A percentile compares a stretch with the other conserved stretches of the same genome.
Evolutionary conservation across 2,329 filamentous ascomycete genomes (phyloP).

Genomic region (Monosporascus sp.): DNA sequence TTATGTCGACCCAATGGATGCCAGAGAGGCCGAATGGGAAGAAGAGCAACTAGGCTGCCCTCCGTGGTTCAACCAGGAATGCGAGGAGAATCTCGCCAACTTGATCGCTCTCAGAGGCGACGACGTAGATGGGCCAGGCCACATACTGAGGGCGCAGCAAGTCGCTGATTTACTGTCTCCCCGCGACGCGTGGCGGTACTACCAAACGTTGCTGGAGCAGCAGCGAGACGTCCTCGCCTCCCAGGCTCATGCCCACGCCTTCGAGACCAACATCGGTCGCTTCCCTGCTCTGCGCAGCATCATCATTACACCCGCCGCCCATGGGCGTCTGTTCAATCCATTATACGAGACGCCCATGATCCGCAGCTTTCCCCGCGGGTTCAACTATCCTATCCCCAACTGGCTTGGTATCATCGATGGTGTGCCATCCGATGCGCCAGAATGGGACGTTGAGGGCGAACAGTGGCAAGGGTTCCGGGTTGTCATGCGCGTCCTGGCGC

Average conservation of each 20-base stretch:
- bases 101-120: not conserved
- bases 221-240: conserved; percentile 25
- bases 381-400: conserved; percentile 33
- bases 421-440: not conserved
- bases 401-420: conserved; percentile 16
- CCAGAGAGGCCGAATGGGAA: not conserved
- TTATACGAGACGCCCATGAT: conserved; percentile 37
- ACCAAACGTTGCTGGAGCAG: conserved; percentile 26
- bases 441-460: conserved; percentile 8
- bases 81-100: not conserved
- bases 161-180: not conserved
- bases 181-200: conserved; percentile 18
- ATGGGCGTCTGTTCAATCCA: conserved; percentile 30
- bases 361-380: conserved; percentile 31
- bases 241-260: conserved; percentile 22
- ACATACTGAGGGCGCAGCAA: not conserved
- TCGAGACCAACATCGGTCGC: conserved; percentile 26
- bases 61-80: not conserved
- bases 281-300: conserved; percentile 32
- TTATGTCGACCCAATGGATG: not conserved
- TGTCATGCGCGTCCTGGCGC: conserved; percentile 20
- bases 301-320: conserved; percentile 33
- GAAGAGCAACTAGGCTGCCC: not conserved
- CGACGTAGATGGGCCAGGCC: not conserved
- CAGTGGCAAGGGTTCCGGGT: conserved; percentile 28